A percentile compares a stretch with the other conserved stretches of the same genome.
phyloP scores from a whole-genome alignment of 768 basidiomycete genomes.

The Plicaturopsis crispa region DNA sequence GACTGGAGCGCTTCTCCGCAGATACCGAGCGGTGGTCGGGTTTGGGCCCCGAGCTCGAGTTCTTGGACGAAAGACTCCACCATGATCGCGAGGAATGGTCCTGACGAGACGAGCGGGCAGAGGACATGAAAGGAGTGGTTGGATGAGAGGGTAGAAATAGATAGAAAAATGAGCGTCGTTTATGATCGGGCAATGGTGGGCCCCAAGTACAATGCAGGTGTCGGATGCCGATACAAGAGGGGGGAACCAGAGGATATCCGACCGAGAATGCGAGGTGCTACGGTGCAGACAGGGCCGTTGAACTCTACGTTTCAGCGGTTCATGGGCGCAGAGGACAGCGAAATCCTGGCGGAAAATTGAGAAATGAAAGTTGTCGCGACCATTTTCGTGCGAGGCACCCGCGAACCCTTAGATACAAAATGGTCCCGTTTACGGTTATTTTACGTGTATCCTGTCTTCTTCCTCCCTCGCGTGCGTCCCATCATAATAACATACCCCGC shows the following conservation, averaged over 20 bases:
- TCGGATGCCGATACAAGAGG: conserved; percentile 9
- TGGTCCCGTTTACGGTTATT: too few relatives aligned
- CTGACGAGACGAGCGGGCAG: conserved; percentile 10
- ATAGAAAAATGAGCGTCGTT: conserved; percentile 22
- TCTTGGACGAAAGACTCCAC: conserved; percentile 37
- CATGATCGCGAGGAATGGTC: conserved; percentile 26
- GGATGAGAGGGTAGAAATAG: conserved; percentile 3
- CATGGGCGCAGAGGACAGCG: too few relatives aligned
- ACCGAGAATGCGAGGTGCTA: neutral
- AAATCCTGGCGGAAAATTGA: too few relatives aligned
- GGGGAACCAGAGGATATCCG: conserved; percentile 5
- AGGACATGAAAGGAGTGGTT: conserved; percentile 11
- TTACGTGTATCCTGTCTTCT: too few relatives aligned
- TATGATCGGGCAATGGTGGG: conserved; percentile 19
- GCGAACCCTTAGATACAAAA: too few relatives aligned
- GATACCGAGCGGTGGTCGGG: conserved; percentile 20
- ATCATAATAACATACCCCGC: too few relatives aligned
- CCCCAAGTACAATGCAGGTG: conserved; percentile 14
- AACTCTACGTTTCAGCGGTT: too few relatives aligned
- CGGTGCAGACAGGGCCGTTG: neutral
- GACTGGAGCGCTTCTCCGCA: conserved; percentile 18
- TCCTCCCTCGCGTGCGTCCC: too few relatives aligned
- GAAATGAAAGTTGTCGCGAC: too few relatives aligned
- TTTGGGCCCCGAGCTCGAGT: neutral
- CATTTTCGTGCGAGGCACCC: too few relatives aligned